Evolutionary conservation across 176 grass and related monocot species (phyloP).

Genomic region (Panicum miliaceum): DNA sequence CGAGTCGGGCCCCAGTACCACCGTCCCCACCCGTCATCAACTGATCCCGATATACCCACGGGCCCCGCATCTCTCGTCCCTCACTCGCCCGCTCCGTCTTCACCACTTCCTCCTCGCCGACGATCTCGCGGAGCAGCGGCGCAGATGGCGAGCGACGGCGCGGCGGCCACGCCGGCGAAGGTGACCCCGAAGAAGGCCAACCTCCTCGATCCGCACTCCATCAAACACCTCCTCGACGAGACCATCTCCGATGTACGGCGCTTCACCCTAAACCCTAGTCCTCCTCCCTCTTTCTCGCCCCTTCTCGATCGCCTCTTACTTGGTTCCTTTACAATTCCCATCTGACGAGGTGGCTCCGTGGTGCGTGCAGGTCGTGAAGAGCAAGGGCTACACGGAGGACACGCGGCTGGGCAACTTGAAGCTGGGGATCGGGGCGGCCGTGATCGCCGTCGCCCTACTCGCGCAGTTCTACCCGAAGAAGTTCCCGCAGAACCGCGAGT

Average conservation of each 20-base stretch:
- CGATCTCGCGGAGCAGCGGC: slow-evolving; percentile 22
- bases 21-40: slow-evolving; percentile 17
- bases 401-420: slow-evolving; percentile 85
- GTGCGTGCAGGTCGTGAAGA: slow-evolving; percentile 70
- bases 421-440: slow-evolving; percentile 71
- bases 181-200: slow-evolving; percentile 68
- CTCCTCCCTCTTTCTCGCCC: not conserved
- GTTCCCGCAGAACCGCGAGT: slow-evolving; percentile 90
- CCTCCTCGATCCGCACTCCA: slow-evolving; percentile 73
- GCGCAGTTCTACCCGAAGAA: slow-evolving; percentile 99
- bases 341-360: not conserved
- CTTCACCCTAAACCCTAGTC: slow-evolving; percentile 21
- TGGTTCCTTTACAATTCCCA: slow-evolving; percentile 24
- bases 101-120: not conserved
- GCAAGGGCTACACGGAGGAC: slow-evolving; percentile 83
- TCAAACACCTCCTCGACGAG: slow-evolving; percentile 86
- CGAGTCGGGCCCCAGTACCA: not conserved
- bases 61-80: not conserved
- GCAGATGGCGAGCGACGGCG: slow-evolving; percentile 50
- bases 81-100: not conserved
- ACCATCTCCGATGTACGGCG: slow-evolving; percentile 57
- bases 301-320: not conserved
- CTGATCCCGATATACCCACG: not conserved
- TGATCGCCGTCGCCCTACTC: slow-evolving; percentile 85
- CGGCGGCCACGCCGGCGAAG: slow-evolving; percentile 34